Conservation (phyloP, 139 green algal genomes). For the Chlamydomonas sp. region DNA sequence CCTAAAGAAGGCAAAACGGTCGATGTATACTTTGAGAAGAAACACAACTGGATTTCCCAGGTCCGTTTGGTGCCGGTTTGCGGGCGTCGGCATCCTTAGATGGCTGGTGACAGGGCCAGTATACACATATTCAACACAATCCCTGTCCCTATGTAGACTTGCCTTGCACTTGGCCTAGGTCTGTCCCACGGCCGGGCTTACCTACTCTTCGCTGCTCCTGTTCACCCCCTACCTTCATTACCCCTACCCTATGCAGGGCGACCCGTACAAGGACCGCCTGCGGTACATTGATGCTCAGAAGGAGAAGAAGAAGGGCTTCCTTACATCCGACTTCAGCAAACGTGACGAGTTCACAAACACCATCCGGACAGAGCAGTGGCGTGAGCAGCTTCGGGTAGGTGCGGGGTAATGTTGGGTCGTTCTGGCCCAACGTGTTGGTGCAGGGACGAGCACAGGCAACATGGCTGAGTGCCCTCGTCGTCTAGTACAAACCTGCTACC, state of each 20-base stretch:
- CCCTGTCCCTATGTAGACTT: too few relatives aligned
- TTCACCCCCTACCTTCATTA: not conserved
- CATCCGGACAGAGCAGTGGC: constrained; percentile 82
- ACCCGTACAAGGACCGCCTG: constrained; percentile 73
- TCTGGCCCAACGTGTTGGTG: too few relatives aligned
- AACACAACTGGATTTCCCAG: constrained; percentile 71
- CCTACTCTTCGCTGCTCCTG: not conserved
- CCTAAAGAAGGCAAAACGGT: constrained; percentile 67
- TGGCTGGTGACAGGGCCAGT: too few relatives aligned
- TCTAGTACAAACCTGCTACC: too few relatives aligned
- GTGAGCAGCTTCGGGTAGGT: constrained; percentile 76
- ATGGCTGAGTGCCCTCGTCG: too few relatives aligned
- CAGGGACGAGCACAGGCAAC: too few relatives aligned
- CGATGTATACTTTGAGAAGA: constrained; percentile 83
- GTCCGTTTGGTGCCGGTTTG: constrained; percentile 40
- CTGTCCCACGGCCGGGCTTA: not conserved
- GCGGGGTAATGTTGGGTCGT: too few relatives aligned
- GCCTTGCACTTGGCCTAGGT: too few relatives aligned
- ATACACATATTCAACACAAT: too few relatives aligned
- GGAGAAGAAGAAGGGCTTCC: constrained; percentile 85
- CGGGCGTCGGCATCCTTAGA: too few relatives aligned
- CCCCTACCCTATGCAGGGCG: constrained; percentile 37
- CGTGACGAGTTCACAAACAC: constrained; percentile 87
- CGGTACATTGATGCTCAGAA: constrained; percentile 72
- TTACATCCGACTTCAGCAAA: constrained; percentile 82